phyloP scores from a whole-genome alignment of 345 rosid genomes.

The Triadica sebifera region DNA sequence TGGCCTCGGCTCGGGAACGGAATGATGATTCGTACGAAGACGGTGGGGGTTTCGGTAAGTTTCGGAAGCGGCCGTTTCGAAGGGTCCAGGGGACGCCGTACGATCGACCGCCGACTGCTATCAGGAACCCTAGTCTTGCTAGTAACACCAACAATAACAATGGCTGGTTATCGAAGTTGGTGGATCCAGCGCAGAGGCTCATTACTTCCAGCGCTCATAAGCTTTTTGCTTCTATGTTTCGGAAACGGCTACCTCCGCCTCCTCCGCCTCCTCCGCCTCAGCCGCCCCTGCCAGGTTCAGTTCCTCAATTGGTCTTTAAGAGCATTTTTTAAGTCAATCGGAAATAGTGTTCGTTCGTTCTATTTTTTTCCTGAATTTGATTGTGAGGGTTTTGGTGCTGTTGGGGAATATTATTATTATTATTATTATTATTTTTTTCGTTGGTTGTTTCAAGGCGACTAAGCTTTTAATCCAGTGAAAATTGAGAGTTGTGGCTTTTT shows the following conservation, averaged over 20 bases:
- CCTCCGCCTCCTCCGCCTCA: constrained; percentile 44
- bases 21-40: constrained; percentile 17
- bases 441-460: background rate
- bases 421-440: too few relatives aligned
- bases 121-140: constrained; percentile 40
- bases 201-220: constrained; percentile 70
- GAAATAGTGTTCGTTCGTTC: background rate
- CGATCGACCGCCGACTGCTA: constrained; percentile 56
- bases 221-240: constrained; percentile 69
- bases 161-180: constrained; percentile 82
- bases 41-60: constrained; percentile 51
- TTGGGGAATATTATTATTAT: background rate
- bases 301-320: background rate
- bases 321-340: background rate
- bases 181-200: constrained; percentile 89
- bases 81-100: constrained; percentile 64
- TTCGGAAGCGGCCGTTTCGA: constrained; percentile 58
- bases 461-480: background rate
- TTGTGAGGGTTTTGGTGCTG: background rate
- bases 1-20: constrained; percentile 36
- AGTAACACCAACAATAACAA: constrained; percentile 24
- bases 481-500: background rate
- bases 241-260: constrained; percentile 62
- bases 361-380: background rate
- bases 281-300: constrained; percentile 43